Percentiles rank a stretch among this genome's conserved stretches.
phyloP scores from a whole-genome alignment of 1,284 basidiomycete genomes.

The Ustilago lituana region DNA sequence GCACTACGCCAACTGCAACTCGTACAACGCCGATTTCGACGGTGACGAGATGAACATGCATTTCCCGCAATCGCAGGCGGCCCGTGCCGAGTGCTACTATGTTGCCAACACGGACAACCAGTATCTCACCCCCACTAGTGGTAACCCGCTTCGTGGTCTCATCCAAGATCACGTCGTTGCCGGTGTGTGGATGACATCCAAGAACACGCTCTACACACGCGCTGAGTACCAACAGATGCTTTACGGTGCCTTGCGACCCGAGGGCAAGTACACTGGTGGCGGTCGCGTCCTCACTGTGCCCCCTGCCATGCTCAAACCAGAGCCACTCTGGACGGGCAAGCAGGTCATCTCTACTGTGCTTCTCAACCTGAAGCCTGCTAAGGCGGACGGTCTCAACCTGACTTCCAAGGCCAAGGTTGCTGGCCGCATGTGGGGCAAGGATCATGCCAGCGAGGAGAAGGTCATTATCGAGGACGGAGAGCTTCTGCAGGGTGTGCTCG shows the following conservation, averaged over 20 bases:
- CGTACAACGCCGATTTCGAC: conserved; percentile 99
- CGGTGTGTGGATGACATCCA: conserved; percentile 98
- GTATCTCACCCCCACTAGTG: conserved; percentile 97
- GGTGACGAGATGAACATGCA: conserved; percentile 99
- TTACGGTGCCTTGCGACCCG: conserved; percentile 92
- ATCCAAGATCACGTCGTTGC: conserved; percentile 99
- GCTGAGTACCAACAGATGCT: conserved; percentile 97
- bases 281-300: conserved; percentile 83
- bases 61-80: conserved; percentile 94
- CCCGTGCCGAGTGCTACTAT: conserved; percentile 79
- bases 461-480: conserved; percentile 93
- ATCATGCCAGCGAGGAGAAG: conserved; percentile 77
- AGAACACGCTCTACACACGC: conserved; percentile 91
- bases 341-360: conserved; percentile 79
- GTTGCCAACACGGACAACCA: conserved; percentile 99
- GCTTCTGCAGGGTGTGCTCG: conserved; percentile 88
- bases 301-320: conserved; percentile 90
- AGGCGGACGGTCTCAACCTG: conserved; percentile 85
- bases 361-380: conserved; percentile 83
- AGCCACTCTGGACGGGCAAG: conserved; percentile 95
- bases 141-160: conserved; percentile 94
- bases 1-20: conserved; percentile 99
- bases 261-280: conserved; percentile 77
- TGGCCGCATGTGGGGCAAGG: conserved; percentile 77
- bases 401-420: conserved; percentile 85